Base-by-base conservation (phyloP, 2,329 filamentous ascomycete species). In the Colletotrichum lentis region DNA sequence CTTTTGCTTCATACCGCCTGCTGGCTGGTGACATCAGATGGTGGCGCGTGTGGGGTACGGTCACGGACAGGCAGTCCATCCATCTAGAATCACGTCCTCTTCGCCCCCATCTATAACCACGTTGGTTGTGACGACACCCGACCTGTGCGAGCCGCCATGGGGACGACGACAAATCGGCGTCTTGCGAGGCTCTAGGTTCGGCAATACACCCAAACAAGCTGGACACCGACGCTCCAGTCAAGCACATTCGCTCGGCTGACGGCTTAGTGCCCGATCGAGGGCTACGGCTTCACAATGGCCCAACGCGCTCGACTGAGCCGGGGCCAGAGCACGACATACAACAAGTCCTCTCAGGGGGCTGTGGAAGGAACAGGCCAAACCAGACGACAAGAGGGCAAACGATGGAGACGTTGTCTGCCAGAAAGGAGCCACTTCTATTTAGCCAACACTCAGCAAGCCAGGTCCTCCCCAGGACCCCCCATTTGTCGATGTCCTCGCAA, bases 1-100 rank as follows among this genome's bases (percentile, higher is more conserved):
- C 60, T 61, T 57, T 43, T 31, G 52, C 66, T 53, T 61, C 62
- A 47, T 27, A 24, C 44, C 49, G 16, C 31, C 47, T 63, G 39
- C 39, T 64, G 60, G 35, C 47, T 46, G 46, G 27, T 41, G 60
- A 62, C 67, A 61, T 60, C 46, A 67, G 57, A 69, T 69, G 67
- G 64, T 65, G 68, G 67, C 67, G 54, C 22, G 55, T 69, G 67
- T 67, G 57, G 67, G 57, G 68, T 64, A 41, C 27, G 43, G 67
- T 67, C 53, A 62, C 53, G 68, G 62, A 41, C n/a, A 43, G 37
- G 31, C 22, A 35, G 12, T 8, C 31, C 35, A 31, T 54, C n/a
- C 41, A 54, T 52, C 39, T 66, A 24, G 62, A 43, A 53, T 39
- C 53, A 52, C 44, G 41, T 31, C 41, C 18, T 31, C 46, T 41